Conservation (phyloP, 2,329 filamentous ascomycete genomes). For the Boeremia exigua region DNA sequence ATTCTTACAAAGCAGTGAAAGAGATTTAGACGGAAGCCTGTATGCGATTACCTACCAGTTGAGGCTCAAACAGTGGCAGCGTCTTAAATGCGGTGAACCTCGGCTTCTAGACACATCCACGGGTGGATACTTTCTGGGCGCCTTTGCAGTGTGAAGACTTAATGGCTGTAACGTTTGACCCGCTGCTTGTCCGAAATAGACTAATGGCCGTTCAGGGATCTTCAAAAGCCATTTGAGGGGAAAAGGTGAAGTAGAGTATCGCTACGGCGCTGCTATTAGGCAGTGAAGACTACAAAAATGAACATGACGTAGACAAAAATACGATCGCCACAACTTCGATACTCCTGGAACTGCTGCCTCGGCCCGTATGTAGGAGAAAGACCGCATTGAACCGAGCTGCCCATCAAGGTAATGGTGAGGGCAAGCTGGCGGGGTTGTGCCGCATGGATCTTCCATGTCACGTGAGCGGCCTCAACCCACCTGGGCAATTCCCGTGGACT, state of each 20-base stretch:
- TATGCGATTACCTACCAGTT: conserved; percentile 5
- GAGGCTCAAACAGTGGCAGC: conserved; percentile 5
- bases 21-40: conserved; percentile 2
- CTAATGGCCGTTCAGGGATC: neutral
- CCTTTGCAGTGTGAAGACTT: conserved; percentile 4
- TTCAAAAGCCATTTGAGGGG: neutral
- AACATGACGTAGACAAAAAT: conserved; percentile 3
- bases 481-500: too few relatives aligned
- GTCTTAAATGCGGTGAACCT: conserved; percentile 16
- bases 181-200: neutral
- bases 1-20: conserved; percentile 12
- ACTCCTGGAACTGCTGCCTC: neutral
- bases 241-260: neutral
- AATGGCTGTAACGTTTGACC: neutral
- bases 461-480: too few relatives aligned
- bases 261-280: neutral
- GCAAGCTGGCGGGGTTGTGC: conserved; percentile 8
- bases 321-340: neutral
- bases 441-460: neutral
- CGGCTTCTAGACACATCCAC: conserved; percentile 13
- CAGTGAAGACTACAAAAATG: neutral
- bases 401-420: conserved; percentile 7
- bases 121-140: conserved; percentile 6
- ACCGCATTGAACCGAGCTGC: neutral
- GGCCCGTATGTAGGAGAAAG: conserved; percentile 1